Percentiles rank a stretch among this genome's conserved stretches.
phyloP scores from a whole-genome alignment of 2,329 filamentous ascomycete species.

The Aspergillus costaricaensis region DNA sequence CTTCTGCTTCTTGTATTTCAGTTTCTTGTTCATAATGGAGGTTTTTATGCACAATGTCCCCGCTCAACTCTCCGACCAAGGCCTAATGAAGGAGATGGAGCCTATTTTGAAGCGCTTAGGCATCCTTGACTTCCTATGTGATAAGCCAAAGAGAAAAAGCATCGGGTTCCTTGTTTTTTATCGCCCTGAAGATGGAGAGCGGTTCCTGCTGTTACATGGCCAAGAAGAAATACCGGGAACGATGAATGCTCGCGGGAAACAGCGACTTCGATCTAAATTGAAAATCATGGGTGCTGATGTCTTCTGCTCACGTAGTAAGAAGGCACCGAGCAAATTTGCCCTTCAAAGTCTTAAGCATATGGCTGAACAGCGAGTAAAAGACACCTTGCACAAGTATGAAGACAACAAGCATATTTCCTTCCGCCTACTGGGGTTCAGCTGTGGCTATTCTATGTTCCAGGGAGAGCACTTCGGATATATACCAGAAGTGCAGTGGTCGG shows the following conservation, averaged over 20 bases:
- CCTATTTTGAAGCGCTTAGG: conserved; percentile 28
- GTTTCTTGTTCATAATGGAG: neutral
- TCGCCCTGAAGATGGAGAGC: conserved; percentile 38
- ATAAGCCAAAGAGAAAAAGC: conserved; percentile 44
- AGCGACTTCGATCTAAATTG: conserved; percentile 18
- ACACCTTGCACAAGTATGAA: conserved; percentile 18
- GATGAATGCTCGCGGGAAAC: neutral
- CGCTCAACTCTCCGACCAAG: neutral
- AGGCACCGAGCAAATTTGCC: conserved; percentile 37
- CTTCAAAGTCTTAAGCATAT: conserved; percentile 40
- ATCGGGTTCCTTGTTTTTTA: conserved; percentile 53
- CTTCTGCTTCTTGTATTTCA: too few species aligned
- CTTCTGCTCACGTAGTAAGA: conserved; percentile 37
- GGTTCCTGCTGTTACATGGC: conserved; percentile 45
- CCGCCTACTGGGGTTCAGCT: conserved; percentile 33
- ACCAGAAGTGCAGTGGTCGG: conserved; percentile 24
- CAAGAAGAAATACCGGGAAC: conserved; percentile 10
- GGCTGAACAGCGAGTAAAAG: conserved; percentile 25
- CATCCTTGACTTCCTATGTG: conserved; percentile 47
- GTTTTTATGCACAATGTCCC: neutral
- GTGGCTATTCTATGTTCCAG: conserved; percentile 52
- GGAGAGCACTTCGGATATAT: conserved; percentile 44
- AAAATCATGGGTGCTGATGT: conserved; percentile 24
- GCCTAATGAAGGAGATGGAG: neutral
- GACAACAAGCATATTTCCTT: conserved; percentile 15